phyloP scores from a whole-genome alignment of 2,329 filamentous ascomycete species.

The Rhinocladiella similis region DNA sequence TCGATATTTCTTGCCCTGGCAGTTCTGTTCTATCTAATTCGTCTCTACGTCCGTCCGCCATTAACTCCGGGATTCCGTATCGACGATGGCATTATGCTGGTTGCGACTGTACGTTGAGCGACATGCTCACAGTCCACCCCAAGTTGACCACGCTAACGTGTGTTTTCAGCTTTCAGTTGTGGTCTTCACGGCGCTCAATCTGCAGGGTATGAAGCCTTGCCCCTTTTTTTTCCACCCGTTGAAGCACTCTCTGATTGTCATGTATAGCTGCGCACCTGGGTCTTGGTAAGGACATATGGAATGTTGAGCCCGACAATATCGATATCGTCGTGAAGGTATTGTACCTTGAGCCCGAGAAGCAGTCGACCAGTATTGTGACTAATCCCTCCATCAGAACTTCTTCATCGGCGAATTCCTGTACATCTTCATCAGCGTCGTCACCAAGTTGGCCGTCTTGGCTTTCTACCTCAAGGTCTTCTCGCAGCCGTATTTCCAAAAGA shows the following conservation, averaged over 20 bases:
- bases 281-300: constrained; percentile 36
- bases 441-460: constrained; percentile 35
- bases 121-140: not conserved
- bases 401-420: constrained; percentile 33
- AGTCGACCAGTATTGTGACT: not conserved
- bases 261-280: constrained; percentile 28
- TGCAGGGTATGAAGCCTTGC: constrained; percentile 46
- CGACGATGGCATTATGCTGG: constrained; percentile 8
- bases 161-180: not conserved
- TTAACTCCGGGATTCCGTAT: not conserved
- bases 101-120: constrained; percentile 6
- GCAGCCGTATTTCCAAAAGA: constrained; percentile 21
- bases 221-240: constrained; percentile 41
- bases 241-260: not conserved
- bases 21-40: constrained; percentile 1
- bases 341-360: not conserved
- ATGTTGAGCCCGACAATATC: constrained; percentile 32
- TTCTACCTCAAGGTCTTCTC: constrained; percentile 37
- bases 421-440: constrained; percentile 31
- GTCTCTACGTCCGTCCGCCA: constrained; percentile 2
- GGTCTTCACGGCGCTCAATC: constrained; percentile 27
- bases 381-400: constrained; percentile 1
- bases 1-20: constrained; percentile 2
- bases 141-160: not conserved
- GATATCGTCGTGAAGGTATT: constrained; percentile 31